phyloP scores from a whole-genome alignment of 1,284 basidiomycete species.

The Marasmius sp. region DNA sequence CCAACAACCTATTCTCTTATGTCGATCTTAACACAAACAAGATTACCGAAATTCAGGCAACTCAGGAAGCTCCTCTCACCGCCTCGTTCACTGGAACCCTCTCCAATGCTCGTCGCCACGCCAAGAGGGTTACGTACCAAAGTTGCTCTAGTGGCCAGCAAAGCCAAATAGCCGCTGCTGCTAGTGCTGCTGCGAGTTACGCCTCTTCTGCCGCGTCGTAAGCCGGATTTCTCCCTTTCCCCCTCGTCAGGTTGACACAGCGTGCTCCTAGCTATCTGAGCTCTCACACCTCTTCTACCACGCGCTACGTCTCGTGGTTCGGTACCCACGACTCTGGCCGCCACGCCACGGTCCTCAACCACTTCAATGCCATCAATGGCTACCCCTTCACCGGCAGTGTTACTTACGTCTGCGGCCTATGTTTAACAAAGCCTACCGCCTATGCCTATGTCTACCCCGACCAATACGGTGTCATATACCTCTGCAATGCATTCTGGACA shows the following conservation, averaged over 20 bases:
- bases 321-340: constrained; percentile 40
- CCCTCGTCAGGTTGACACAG: background rate
- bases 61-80: constrained; percentile 27
- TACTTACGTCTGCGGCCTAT: constrained; percentile 47
- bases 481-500: constrained; percentile 50
- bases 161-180: constrained; percentile 32
- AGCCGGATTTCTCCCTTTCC: constrained; percentile 3
- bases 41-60: constrained; percentile 13
- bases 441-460: constrained; percentile 49
- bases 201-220: constrained; percentile 32
- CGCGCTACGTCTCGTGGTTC: constrained; percentile 51
- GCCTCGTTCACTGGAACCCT: constrained; percentile 38
- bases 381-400: constrained; percentile 32
- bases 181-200: constrained; percentile 39
- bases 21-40: constrained; percentile 29
- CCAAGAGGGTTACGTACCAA: constrained; percentile 37
- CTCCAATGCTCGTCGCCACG: constrained; percentile 26
- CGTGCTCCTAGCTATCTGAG: constrained; percentile 26
- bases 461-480: constrained; percentile 40
- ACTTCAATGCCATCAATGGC: constrained; percentile 36
- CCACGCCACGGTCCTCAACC: constrained; percentile 37
- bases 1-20: constrained; percentile 42
- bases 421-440: constrained; percentile 32
- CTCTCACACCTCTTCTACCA: constrained; percentile 33
- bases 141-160: constrained; percentile 40